Percentiles rank a stretch among this genome's conserved stretches.
phyloP scores from a whole-genome alignment of 306 rosid species.

The Begonia peltatifolia region DNA sequence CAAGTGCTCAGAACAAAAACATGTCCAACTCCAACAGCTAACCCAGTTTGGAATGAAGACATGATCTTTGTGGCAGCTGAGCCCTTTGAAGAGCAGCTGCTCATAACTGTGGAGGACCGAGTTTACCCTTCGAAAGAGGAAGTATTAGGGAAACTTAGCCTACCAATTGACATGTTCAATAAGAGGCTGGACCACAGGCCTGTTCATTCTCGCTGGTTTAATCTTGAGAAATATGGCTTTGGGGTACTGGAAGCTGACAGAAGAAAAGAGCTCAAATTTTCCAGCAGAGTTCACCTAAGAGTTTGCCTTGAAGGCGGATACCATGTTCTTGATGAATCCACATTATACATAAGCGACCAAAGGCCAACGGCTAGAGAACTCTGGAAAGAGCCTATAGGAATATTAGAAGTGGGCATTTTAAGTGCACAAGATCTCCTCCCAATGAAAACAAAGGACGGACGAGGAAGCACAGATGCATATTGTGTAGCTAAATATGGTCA shows the following conservation, averaged over 20 bases:
- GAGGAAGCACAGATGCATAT: slow-evolving; percentile 71
- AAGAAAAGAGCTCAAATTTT: slow-evolving; percentile 75
- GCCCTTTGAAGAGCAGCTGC: slow-evolving; percentile 80
- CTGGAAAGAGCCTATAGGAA: slow-evolving; percentile 80
- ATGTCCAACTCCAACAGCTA: slow-evolving; percentile 39
- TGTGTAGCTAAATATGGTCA: slow-evolving; percentile 87
- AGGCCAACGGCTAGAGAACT: slow-evolving; percentile 86
- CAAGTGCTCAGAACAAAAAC: slow-evolving; percentile 65
- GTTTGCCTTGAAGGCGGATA: slow-evolving; percentile 96
- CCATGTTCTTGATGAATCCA: slow-evolving; percentile 88
- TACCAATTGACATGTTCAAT: slow-evolving; percentile 58
- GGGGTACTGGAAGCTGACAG: slow-evolving; percentile 73
- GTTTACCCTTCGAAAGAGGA: slow-evolving; percentile 67
- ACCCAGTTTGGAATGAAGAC: slow-evolving; percentile 87
- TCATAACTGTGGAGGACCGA: slow-evolving; percentile 55
- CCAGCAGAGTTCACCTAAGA: slow-evolving; percentile 73
- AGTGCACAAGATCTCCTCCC: slow-evolving; percentile 85
- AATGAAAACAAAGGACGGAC: slow-evolving; percentile 74
- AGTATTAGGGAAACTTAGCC: slow-evolving; percentile 52
- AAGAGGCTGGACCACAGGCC: slow-evolving; percentile 73
- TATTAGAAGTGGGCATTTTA: slow-evolving; percentile 79
- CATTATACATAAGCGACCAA: slow-evolving; percentile 77
- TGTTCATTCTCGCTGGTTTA: slow-evolving; percentile 82
- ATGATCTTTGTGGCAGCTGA: slow-evolving; percentile 83
- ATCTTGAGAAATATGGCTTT: slow-evolving; percentile 74